A percentile compares a stretch with the other conserved stretches of the same genome.
phyloP scores from a whole-genome alignment of 805 yeast genomes.

The Hanseniaspora vineae region DNA sequence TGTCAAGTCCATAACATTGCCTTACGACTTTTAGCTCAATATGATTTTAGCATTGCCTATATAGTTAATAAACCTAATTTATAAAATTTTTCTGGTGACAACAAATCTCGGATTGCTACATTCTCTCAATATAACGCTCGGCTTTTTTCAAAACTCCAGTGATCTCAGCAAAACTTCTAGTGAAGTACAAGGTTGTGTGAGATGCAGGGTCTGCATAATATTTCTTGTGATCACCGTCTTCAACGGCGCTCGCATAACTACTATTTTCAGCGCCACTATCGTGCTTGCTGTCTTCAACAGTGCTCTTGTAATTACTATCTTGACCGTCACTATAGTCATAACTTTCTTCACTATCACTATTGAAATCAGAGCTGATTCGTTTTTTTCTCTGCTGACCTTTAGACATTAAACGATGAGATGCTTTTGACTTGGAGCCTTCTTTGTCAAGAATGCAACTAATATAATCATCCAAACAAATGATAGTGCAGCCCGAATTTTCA shows the following conservation, averaged over 20 bases:
- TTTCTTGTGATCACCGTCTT: neutral
- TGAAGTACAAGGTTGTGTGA: neutral
- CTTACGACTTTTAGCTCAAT: too few species aligned
- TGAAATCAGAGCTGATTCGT: too few species aligned
- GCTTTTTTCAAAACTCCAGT: neutral
- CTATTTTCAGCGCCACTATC: too few species aligned
- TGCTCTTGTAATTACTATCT: too few species aligned
- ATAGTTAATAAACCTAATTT: neutral
- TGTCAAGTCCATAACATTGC: too few species aligned
- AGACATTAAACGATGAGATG: too few species aligned
- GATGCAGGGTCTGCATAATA: neutral
- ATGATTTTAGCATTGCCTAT: too few species aligned
- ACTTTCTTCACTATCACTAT: too few species aligned
- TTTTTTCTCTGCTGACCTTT: too few species aligned
- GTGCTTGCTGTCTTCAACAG: too few species aligned
- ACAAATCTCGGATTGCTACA: neutral
- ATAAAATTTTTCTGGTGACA: neutral
- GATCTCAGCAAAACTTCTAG: neutral
- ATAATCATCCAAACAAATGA: slow-evolving; percentile 13
- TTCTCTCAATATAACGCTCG: neutral
- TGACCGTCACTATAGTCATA: too few species aligned
- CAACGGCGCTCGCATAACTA: neutral
- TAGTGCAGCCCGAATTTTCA: slow-evolving; percentile 12
- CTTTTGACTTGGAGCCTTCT: too few species aligned
- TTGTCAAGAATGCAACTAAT: neutral